Percentiles rank a stretch among this genome's conserved stretches.
phyloP scores from a whole-genome alignment of 2,329 filamentous ascomycete species.

The Hymenoscyphus fructigenus region DNA sequence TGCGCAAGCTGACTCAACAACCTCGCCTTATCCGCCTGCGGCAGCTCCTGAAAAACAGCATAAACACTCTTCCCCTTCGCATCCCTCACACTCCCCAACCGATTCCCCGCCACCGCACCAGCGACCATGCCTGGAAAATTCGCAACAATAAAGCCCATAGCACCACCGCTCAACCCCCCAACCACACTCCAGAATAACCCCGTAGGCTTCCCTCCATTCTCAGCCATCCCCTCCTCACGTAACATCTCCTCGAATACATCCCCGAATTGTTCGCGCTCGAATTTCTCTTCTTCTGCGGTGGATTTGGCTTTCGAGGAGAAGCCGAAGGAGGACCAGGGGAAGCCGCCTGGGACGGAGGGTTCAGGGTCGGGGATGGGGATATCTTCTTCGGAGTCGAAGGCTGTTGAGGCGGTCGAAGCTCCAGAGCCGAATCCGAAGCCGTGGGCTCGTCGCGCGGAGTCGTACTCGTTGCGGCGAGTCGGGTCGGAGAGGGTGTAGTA shows the following conservation, averaged over 20 bases:
- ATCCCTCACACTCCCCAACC: constrained; percentile 86
- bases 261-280: constrained; percentile 81
- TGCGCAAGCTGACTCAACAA: constrained; percentile 81
- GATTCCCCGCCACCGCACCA: constrained; percentile 88
- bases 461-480: constrained; percentile 77
- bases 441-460: constrained; percentile 65
- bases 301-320: constrained; percentile 47
- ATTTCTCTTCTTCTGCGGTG: constrained; percentile 53
- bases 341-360: constrained; percentile 47
- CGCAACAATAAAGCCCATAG: constrained; percentile 90
- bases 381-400: constrained; percentile 44
- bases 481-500: constrained; percentile 89
- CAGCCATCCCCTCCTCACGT: constrained; percentile 78
- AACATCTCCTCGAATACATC: constrained; percentile 89
- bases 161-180: constrained; percentile 82
- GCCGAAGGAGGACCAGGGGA: constrained; percentile 74
- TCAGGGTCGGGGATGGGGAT: constrained; percentile 41
- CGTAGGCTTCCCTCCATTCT: constrained; percentile 61
- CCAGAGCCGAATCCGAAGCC: constrained; percentile 45
- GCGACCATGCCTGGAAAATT: constrained; percentile 88
- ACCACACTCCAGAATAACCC: constrained; percentile 83
- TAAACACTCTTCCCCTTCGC: constrained; percentile 94
- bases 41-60: constrained; percentile 76
- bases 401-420: constrained; percentile 42
- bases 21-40: constrained; percentile 76